Conservation (phyloP, 139 green algal species). For the Tetraselmis chui region DNA sequence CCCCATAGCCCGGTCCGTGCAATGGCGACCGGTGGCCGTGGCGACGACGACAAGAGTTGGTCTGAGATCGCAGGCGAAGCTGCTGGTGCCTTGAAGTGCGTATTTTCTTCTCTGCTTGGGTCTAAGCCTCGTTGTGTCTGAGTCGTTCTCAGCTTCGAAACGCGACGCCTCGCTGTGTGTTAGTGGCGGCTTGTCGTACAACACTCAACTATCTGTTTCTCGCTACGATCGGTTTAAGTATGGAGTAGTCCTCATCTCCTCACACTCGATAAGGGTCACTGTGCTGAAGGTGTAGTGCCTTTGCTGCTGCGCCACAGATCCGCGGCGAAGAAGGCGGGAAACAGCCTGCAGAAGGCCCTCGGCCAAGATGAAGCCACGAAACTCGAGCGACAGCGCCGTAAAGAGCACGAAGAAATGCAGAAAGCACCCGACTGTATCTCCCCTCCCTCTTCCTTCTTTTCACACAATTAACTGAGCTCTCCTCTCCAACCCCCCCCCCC, state of each 20-base stretch:
- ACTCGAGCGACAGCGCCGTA: background rate
- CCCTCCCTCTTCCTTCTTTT: too few species aligned
- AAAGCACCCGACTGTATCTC: background rate
- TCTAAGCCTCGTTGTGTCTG: too few species aligned
- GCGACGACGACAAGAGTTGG: background rate
- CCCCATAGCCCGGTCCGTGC: background rate
- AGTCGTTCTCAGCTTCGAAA: too few species aligned
- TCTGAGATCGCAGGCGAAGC: background rate
- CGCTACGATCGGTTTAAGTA: too few species aligned
- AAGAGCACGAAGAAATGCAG: background rate
- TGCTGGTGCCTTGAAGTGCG: background rate
- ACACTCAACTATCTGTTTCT: too few species aligned
- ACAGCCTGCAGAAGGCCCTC: background rate
- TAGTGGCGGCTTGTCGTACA: too few species aligned
- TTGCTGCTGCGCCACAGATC: background rate
- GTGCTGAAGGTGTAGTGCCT: background rate
- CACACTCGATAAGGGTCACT: too few species aligned
- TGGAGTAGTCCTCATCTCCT: too few species aligned
- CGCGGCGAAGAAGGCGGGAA: background rate
- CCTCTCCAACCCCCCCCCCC: background rate
- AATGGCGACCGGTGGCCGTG: background rate
- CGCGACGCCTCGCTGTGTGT: too few species aligned
- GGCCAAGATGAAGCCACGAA: background rate
- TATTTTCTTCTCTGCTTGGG: too few species aligned
- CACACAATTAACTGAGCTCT: too few species aligned